These are phyloP conservation scores for Alternaria gaisen DNA, from an alignment of 2,329 filamentous ascomycete species.

Conservation along the genomic window DNA sequence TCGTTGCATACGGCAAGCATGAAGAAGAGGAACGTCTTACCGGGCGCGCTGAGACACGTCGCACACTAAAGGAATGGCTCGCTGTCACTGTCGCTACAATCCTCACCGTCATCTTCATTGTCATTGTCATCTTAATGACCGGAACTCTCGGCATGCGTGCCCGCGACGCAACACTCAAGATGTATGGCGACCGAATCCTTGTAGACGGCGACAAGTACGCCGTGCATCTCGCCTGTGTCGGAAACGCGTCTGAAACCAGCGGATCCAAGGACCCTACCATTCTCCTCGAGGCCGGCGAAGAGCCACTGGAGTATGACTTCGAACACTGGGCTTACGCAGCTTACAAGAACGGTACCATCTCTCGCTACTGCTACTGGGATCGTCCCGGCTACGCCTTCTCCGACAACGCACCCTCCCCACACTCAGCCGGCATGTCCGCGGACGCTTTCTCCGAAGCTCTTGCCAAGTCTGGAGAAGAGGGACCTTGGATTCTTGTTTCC, in stretches of 20 bases:
- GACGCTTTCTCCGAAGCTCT: slow-evolving; percentile 89
- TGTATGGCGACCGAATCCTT: slow-evolving; percentile 78
- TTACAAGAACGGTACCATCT: slow-evolving; percentile 80
- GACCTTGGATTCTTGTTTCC: slow-evolving; percentile 88
- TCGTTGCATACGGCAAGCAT: slow-evolving; percentile 88
- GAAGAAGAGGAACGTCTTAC: slow-evolving; percentile 94
- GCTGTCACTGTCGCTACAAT: slow-evolving; percentile 79
- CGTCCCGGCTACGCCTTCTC: slow-evolving; percentile 88
- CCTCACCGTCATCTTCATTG: slow-evolving; percentile 72
- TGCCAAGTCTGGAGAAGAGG: slow-evolving; percentile 78
- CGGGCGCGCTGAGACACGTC: slow-evolving; percentile 83
- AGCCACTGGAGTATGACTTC: slow-evolving; percentile 79
- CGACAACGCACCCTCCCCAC: slow-evolving; percentile 91
- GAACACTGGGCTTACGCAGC: slow-evolving; percentile 81
- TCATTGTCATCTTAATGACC: slow-evolving; percentile 78
- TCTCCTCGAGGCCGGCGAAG: slow-evolving; percentile 83
- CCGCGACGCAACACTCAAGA: slow-evolving; percentile 76
- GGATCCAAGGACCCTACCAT: slow-evolving; percentile 76
- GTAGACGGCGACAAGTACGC: slow-evolving; percentile 87
- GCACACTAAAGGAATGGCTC: slow-evolving; percentile 83
- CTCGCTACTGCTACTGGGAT: slow-evolving; percentile 94
- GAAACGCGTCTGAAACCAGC: slow-evolving; percentile 67
- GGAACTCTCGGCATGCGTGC: slow-evolving; percentile 81
- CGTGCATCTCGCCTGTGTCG: slow-evolving; percentile 85
- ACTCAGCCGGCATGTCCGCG: slow-evolving; percentile 91